phyloP scores from a whole-genome alignment of 805 yeast genomes.

The Alloascoidea hylecoeti region DNA sequence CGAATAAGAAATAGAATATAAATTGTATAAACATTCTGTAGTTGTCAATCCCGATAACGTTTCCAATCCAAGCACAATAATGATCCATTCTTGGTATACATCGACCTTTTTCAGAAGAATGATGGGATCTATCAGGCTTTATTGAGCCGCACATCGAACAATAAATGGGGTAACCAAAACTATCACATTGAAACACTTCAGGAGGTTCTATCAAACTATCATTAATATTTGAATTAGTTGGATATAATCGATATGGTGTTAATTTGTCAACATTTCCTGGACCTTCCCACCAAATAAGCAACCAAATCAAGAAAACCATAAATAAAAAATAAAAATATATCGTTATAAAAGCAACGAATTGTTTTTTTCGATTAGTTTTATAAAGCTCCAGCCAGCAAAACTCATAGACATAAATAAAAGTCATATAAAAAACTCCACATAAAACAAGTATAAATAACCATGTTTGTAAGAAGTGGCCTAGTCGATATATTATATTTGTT shows the following conservation, averaged over 20 bases:
- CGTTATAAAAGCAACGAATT: conserved; percentile 24
- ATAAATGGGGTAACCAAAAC: conserved; percentile 64
- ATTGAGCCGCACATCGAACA: conserved; percentile 54
- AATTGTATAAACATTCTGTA: not conserved
- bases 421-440: conserved; percentile 21
- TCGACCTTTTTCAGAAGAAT: conserved; percentile 34
- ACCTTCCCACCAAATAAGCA: conserved; percentile 28
- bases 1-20: not conserved
- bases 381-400: conserved; percentile 27
- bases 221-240: conserved; percentile 10
- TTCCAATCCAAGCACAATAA: conserved; percentile 46
- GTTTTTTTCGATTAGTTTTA: conserved; percentile 15
- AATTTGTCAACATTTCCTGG: conserved; percentile 37
- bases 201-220: conserved; percentile 28
- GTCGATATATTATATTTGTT: too few species aligned
- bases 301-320: conserved; percentile 27
- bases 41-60: conserved; percentile 1
- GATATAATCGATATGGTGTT: conserved; percentile 20
- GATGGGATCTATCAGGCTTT: conserved; percentile 59
- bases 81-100: conserved; percentile 79
- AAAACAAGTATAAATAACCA: not conserved
- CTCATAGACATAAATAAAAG: conserved; percentile 28
- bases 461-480: not conserved
- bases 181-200: conserved; percentile 49
- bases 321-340: conserved; percentile 14